phyloP scores from a whole-genome alignment of 768 basidiomycete species.

The Lentinula sp. region DNA sequence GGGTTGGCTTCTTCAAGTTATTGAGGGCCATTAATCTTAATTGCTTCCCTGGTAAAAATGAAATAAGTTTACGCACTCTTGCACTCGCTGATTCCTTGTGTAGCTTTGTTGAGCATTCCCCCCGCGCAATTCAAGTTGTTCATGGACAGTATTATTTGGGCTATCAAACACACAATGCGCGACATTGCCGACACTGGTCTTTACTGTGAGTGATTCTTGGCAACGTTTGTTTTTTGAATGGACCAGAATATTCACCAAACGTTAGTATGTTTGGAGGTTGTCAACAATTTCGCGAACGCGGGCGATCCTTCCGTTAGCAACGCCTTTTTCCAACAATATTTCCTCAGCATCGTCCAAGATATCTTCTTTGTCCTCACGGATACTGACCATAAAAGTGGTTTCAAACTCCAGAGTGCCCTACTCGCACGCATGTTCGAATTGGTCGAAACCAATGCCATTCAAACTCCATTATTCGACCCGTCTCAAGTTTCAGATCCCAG shows the following conservation, averaged over 20 bases:
- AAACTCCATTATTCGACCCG: constrained; percentile 81
- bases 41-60: constrained; percentile 84
- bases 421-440: constrained; percentile 92
- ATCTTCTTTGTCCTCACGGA: constrained; percentile 97
- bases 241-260: constrained; percentile 6
- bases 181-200: constrained; percentile 93
- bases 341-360: constrained; percentile 88
- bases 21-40: constrained; percentile 86
- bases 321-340: constrained; percentile 95
- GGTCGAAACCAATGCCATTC: constrained; percentile 75
- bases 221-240: not conserved
- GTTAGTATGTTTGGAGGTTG: constrained; percentile 84
- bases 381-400: constrained; percentile 97
- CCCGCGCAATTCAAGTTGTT: constrained; percentile 93
- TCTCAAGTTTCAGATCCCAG: constrained; percentile 60
- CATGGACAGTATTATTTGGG: constrained; percentile 98
- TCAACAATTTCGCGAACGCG: constrained; percentile 85
- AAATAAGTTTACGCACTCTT: not conserved
- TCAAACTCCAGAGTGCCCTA: constrained; percentile 91
- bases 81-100: not conserved
- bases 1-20: constrained; percentile 94
- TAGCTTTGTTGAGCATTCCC: constrained; percentile 82
- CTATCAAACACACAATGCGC: constrained; percentile 99
- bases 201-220: constrained; percentile 44
- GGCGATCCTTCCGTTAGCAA: constrained; percentile 77